Conservation (phyloP, 1,139 yeast species). For the Lodderomyces theae region DNA sequence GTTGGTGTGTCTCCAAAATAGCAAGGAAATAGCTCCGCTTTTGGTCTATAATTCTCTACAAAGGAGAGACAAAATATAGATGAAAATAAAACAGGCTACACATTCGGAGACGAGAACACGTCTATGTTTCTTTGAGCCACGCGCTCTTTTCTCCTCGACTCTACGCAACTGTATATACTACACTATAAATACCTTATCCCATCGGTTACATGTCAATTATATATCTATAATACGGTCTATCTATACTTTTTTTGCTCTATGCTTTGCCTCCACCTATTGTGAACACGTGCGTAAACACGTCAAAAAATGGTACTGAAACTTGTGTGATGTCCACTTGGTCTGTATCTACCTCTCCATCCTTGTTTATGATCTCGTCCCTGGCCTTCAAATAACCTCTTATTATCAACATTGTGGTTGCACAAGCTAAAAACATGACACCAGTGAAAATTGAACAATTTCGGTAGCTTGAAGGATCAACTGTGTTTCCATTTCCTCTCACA, state of each 20-base stretch:
- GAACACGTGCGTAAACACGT: constrained; percentile 18
- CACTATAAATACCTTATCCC: too few relatives aligned
- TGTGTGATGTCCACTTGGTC: constrained; percentile 20
- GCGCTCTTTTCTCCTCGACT: too few relatives aligned
- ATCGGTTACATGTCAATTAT: too few relatives aligned
- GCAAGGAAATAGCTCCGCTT: too few relatives aligned
- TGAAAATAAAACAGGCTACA: too few relatives aligned
- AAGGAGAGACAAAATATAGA: too few relatives aligned
- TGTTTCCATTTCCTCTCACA: constrained; percentile 32
- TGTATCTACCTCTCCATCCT: constrained; percentile 17
- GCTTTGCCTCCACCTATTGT: constrained; percentile 12
- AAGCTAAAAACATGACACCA: constrained; percentile 48
- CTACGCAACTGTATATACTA: too few relatives aligned
- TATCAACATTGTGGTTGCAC: constrained; percentile 35
- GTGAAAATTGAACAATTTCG: constrained; percentile 51
- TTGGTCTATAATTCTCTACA: too few relatives aligned
- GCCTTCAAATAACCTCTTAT: constrained; percentile 51
- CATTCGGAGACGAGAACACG: too few relatives aligned
- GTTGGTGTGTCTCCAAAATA: too few relatives aligned
- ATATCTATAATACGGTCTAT: too few relatives aligned
- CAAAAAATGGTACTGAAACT: constrained; percentile 19
- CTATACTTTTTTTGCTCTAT: constrained; percentile 4
- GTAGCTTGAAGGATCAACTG: constrained; percentile 45
- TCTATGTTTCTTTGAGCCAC: too few relatives aligned
- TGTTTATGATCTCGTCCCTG: constrained; percentile 33